Conservation (phyloP, 2,329 filamentous ascomycete genomes). For the Cladophialophora yegresii region DNA sequence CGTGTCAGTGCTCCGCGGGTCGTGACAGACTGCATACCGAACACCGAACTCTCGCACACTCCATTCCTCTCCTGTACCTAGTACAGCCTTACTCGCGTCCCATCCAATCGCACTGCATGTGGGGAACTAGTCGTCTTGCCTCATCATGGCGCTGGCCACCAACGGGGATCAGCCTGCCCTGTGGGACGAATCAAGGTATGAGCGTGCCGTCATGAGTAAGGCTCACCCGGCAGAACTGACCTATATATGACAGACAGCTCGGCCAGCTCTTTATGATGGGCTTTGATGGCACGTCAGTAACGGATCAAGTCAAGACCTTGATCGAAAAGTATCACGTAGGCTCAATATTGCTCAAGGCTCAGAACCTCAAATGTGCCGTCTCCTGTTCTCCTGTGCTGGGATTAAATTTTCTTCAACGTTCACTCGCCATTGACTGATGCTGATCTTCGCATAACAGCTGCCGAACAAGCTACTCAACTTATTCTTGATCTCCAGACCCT, state of each 20-base stretch:
- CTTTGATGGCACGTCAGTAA: slow-evolving; percentile 66
- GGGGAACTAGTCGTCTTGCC: slow-evolving; percentile 16
- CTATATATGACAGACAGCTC: slow-evolving; percentile 67
- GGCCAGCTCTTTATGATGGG: slow-evolving; percentile 68
- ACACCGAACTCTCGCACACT: slow-evolving; percentile 19
- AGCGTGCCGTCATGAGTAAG: slow-evolving; percentile 19
- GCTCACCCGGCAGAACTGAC: slow-evolving; percentile 50
- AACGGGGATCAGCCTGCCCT: slow-evolving; percentile 39
- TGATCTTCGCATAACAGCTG: slow-evolving; percentile 59
- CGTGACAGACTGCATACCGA: slow-evolving; percentile 17
- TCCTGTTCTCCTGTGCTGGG: slow-evolving; percentile 21
- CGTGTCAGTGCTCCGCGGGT: slow-evolving; percentile 12
- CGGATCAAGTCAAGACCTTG: slow-evolving; percentile 62
- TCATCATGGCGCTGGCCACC: slow-evolving; percentile 34
- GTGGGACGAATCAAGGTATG: slow-evolving; percentile 38
- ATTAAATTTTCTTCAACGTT: slow-evolving; percentile 35
- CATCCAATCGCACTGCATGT: slow-evolving; percentile 33
- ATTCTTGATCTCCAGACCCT: slow-evolving; percentile 92
- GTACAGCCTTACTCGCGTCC: slow-evolving; percentile 16
- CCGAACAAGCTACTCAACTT: slow-evolving; percentile 81
- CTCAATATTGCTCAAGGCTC: slow-evolving; percentile 70
- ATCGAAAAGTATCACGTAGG: slow-evolving; percentile 76
- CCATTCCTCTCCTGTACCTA: slow-evolving; percentile 26
- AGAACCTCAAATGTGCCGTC: slow-evolving; percentile 63
- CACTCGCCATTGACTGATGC: slow-evolving; percentile 32